phyloP scores from a whole-genome alignment of 2,329 filamentous ascomycete genomes.

The Colletotrichum salicis region DNA sequence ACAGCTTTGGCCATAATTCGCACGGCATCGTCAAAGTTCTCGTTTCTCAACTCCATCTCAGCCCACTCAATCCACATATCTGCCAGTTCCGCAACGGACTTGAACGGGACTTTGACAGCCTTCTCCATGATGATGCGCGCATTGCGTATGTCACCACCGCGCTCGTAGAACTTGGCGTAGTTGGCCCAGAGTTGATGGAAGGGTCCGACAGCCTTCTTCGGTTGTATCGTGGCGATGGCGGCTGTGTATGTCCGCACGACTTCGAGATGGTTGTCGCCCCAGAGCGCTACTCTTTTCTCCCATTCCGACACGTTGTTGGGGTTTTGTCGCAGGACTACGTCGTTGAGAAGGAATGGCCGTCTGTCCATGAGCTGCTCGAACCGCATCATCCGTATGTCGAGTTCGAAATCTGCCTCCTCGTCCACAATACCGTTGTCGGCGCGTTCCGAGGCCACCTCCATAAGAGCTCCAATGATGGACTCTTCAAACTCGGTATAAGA shows the following conservation, averaged over 20 bases:
- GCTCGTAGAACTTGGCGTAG: constrained; percentile 97
- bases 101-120: constrained; percentile 96
- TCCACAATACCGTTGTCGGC: constrained; percentile 83
- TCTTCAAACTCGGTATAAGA: constrained; percentile 98
- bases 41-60: constrained; percentile 94
- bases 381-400: constrained; percentile 96
- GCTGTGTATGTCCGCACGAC: constrained; percentile 94
- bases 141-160: constrained; percentile 82
- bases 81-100: constrained; percentile 94
- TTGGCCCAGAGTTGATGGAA: constrained; percentile 97
- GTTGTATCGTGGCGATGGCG: constrained; percentile 91
- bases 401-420: constrained; percentile 88
- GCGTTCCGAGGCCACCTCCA: constrained; percentile 85
- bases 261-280: constrained; percentile 92
- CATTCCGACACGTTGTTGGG: constrained; percentile 96
- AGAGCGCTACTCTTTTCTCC: constrained; percentile 95
- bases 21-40: constrained; percentile 95
- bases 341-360: constrained; percentile 93
- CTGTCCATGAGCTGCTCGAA: constrained; percentile 99
- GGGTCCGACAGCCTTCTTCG: constrained; percentile 91
- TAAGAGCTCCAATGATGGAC: constrained; percentile 88
- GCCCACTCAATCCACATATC: constrained; percentile 99
- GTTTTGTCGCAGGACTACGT: constrained; percentile 94
- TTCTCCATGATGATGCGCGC: constrained; percentile 97
- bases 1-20: constrained; percentile 97